Percentiles rank a stretch among this genome's conserved stretches.
Conservation (phyloP, 768 basidiomycete species). For the Lactarius indigo region DNA sequence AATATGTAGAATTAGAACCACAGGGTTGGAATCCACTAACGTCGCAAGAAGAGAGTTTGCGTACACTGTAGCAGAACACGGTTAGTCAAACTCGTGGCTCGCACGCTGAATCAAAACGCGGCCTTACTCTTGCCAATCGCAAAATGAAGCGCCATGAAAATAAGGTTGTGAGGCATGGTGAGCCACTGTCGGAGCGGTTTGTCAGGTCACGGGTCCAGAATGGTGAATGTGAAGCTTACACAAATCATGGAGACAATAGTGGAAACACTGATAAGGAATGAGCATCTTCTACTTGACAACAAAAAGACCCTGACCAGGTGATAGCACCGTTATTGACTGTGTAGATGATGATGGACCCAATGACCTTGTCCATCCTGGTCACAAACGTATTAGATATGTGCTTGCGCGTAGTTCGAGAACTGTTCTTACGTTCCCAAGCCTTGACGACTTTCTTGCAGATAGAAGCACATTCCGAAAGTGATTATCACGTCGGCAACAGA, state of each 20-base stretch:
- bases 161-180: constrained; percentile 17
- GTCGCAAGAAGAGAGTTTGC: constrained; percentile 26
- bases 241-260: constrained; percentile 24
- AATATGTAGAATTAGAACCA: neutral
- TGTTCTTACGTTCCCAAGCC: constrained; percentile 24
- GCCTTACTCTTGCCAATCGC: constrained; percentile 23
- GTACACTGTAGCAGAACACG: constrained; percentile 16
- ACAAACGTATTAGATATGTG: neutral
- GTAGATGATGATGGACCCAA: constrained; percentile 24
- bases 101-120: neutral
- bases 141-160: constrained; percentile 27
- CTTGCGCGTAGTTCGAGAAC: neutral
- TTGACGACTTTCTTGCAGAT: constrained; percentile 24
- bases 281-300: neutral
- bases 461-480: constrained; percentile 24
- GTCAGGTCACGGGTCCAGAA: neutral
- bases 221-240: constrained; percentile 11
- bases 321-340: constrained; percentile 27
- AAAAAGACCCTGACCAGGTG: constrained; percentile 20
- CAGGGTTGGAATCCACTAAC: constrained; percentile 10
- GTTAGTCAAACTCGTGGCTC: neutral
- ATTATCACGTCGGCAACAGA: constrained; percentile 23
- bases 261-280: constrained; percentile 13
- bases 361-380: constrained; percentile 24
- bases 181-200: constrained; percentile 20